Conservation (phyloP, 495 filamentous ascomycete genomes). For the Saxispiralis lemnorum region DNA sequence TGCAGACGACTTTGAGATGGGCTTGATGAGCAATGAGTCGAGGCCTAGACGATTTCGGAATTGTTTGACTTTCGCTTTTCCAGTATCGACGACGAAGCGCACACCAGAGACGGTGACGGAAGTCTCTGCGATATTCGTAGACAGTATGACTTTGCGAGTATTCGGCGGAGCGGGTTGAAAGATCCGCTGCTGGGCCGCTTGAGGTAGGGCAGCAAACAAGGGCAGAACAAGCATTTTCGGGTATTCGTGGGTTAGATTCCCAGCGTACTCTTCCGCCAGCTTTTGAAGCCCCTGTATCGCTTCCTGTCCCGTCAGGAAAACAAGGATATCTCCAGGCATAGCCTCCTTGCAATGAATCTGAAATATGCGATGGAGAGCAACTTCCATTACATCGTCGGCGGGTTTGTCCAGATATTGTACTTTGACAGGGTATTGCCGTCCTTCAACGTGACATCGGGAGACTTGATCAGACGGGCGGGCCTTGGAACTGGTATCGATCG, state of each 20-base stretch:
- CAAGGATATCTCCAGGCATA: conserved; percentile 80
- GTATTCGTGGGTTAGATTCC: conserved; percentile 47
- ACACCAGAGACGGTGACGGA: conserved; percentile 93
- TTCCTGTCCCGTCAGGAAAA: conserved; percentile 87
- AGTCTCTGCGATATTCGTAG: conserved; percentile 96
- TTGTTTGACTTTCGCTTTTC: conserved; percentile 86
- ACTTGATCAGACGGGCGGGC: conserved; percentile 9
- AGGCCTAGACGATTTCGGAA: conserved; percentile 71
- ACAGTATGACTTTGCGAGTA: conserved; percentile 76
- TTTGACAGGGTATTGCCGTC: conserved; percentile 74
- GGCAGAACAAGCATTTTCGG: conserved; percentile 61
- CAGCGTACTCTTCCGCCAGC: conserved; percentile 62
- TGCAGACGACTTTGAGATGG: conserved; percentile 82
- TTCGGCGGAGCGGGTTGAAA: conserved; percentile 59
- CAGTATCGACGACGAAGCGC: conserved; percentile 77
- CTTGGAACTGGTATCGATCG: no score
- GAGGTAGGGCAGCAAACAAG: conserved; percentile 54
- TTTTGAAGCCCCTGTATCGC: conserved; percentile 69
- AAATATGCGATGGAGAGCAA: conserved; percentile 67
- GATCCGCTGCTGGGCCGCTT: conserved; percentile 64
- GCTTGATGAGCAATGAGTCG: conserved; percentile 78
- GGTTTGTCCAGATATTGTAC: conserved; percentile 59
- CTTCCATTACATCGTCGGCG: conserved; percentile 67
- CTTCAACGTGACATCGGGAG: conserved; percentile 57
- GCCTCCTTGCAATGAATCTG: conserved; percentile 76